Percentiles rank a stretch among this genome's conserved stretches.
phyloP scores from a whole-genome alignment of 106 monocot genomes.

The Allium fistulosum region DNA sequence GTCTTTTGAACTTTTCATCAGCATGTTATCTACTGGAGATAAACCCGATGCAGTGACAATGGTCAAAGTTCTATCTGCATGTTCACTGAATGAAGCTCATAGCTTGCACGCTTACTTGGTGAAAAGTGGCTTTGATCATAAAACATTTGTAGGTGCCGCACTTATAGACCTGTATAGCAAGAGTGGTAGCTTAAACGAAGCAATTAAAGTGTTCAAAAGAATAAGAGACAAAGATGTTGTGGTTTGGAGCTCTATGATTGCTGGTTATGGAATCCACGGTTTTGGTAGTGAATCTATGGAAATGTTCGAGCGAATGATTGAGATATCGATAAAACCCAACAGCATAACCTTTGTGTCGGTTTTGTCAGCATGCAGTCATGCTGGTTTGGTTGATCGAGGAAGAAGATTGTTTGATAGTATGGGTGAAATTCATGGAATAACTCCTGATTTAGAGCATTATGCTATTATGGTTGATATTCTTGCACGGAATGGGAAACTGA shows the following conservation, averaged over 20 bases:
- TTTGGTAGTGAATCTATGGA: constrained; percentile 21
- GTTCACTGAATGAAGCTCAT: constrained; percentile 33
- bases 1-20: constrained; percentile 31
- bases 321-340: constrained; percentile 36
- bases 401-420: constrained; percentile 41
- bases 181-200: constrained; percentile 35
- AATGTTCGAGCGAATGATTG: constrained; percentile 35
- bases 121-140: constrained; percentile 31
- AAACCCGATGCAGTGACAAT: constrained; percentile 60
- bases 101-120: constrained; percentile 52
- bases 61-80: constrained; percentile 52
- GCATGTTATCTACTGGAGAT: constrained; percentile 24
- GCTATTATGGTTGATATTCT: constrained; percentile 56
- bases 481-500: constrained; percentile 35
- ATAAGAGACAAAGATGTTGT: constrained; percentile 43
- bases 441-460: constrained; percentile 36
- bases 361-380: constrained; percentile 67
- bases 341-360: constrained; percentile 45
- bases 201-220: constrained; percentile 29
- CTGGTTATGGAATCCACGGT: constrained; percentile 58
- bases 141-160: constrained; percentile 37
- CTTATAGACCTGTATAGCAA: constrained; percentile 64
- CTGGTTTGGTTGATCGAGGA: constrained; percentile 36
- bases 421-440: constrained; percentile 27
- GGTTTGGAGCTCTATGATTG: constrained; percentile 62